A percentile compares a stretch with the other conserved stretches of the same genome.
These are phyloP conservation scores for Neolentinus lepideus DNA, from an alignment of 1,284 basidiomycete species.

Conservation along the genomic window DNA sequence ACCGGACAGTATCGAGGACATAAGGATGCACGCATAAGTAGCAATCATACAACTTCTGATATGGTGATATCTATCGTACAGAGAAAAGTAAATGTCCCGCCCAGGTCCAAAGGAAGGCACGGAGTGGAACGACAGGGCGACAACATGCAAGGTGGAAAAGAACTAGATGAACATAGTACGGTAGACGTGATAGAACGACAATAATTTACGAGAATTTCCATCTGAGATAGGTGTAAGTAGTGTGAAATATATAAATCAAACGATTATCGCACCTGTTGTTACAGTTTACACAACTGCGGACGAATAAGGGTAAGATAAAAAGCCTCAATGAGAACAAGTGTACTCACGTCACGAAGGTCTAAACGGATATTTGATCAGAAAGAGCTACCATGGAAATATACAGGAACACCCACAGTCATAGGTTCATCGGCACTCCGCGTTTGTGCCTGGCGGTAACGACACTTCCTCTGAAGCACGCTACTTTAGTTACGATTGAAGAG, in stretches of 20 bases:
- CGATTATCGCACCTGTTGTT: slow-evolving; percentile 40
- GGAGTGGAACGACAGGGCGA: too few relatives aligned
- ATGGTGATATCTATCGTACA: too few relatives aligned
- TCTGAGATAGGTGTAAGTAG: slow-evolving; percentile 22
- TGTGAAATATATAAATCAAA: slow-evolving; percentile 1
- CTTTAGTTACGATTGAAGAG: slow-evolving; percentile 2
- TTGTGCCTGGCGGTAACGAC: slow-evolving; percentile 91
- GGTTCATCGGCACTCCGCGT: slow-evolving; percentile 94
- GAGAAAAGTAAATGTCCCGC: too few relatives aligned
- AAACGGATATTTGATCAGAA: slow-evolving; percentile 11
- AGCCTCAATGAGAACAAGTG: neutral
- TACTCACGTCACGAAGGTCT: slow-evolving; percentile 30
- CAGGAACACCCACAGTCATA: slow-evolving; percentile 73
- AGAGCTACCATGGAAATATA: neutral
- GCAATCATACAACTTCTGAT: too few relatives aligned
- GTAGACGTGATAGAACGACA: neutral
- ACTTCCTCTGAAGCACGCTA: slow-evolving; percentile 57
- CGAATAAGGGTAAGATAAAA: slow-evolving; percentile 46
- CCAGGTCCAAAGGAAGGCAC: too few relatives aligned
- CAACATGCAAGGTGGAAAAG: neutral
- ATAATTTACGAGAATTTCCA: slow-evolving; percentile 61
- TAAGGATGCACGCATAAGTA: too few relatives aligned
- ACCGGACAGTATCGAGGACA: too few relatives aligned
- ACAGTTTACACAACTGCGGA: slow-evolving; percentile 46
- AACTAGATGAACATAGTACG: neutral